phyloP scores from a whole-genome alignment of 192 early-diverging fungal genomes.

The Umbelopsis ramanniana region DNA sequence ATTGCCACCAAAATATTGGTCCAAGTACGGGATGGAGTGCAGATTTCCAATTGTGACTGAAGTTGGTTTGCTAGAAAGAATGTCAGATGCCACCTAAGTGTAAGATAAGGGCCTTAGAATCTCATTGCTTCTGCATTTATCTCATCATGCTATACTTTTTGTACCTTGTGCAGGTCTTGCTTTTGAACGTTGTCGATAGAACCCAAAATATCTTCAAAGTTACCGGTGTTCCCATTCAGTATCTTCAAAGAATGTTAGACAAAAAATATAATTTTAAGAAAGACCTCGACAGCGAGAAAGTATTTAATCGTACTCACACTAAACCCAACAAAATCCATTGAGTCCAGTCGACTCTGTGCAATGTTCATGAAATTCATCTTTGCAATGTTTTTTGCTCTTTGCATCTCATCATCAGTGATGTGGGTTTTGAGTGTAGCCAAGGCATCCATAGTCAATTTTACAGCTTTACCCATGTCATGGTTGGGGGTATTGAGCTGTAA shows the following conservation, averaged over 20 bases:
- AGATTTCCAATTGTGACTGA: background rate
- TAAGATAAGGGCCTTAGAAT: background rate
- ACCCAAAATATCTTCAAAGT: background rate
- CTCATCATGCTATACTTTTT: background rate
- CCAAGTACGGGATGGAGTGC: background rate
- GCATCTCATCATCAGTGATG: background rate
- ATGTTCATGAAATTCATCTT: background rate
- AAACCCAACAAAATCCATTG: background rate
- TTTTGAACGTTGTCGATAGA: background rate
- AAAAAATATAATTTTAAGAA: background rate
- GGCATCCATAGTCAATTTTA: background rate
- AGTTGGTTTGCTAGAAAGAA: slow-evolving; percentile 2
- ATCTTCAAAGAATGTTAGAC: background rate
- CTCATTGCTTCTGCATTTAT: background rate
- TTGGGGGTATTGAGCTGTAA: background rate
- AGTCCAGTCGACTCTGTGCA: background rate
- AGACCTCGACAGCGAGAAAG: no score
- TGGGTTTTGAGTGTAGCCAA: background rate
- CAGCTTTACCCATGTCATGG: background rate
- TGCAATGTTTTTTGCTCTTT: background rate
- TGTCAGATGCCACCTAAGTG: background rate
- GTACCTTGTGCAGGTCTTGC: background rate
- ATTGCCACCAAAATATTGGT: background rate
- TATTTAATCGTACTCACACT: background rate
- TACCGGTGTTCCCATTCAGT: background rate